A percentile compares a stretch with the other conserved stretches of the same genome.
Evolutionary conservation across 805 yeast species (phyloP).

Genomic region (Yarrowia yakushimensis): DNA sequence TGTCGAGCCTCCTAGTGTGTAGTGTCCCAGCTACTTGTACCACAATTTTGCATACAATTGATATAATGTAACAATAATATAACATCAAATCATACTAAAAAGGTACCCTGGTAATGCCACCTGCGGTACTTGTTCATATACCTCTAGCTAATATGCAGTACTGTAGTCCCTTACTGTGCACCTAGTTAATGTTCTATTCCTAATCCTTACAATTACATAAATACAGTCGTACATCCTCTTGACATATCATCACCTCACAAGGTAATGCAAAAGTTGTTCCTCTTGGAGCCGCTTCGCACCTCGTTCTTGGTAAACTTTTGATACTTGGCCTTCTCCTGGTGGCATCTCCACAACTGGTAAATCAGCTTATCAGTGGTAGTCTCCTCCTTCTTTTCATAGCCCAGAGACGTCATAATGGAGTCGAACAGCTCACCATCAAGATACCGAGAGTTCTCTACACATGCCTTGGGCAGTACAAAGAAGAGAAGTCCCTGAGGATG

Average conservation of each 20-base stretch:
- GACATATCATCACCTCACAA: neutral
- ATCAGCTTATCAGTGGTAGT: conserved; percentile 68
- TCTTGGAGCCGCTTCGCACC: conserved; percentile 51
- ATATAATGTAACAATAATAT: no score
- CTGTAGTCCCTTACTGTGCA: no score
- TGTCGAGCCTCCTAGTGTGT: conserved; percentile 5
- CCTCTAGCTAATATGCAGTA: no score
- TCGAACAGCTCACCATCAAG: conserved; percentile 47
- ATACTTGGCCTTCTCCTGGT: conserved; percentile 26
- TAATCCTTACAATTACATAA: neutral
- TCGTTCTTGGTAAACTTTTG: conserved; percentile 45
- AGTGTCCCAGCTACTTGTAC: neutral
- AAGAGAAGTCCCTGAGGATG: conserved; percentile 45
- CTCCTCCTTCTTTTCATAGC: conserved; percentile 48
- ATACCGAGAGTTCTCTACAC: conserved; percentile 79
- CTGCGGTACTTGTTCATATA: no score
- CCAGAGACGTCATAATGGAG: conserved; percentile 54
- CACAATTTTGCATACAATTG: neutral
- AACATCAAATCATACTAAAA: no score
- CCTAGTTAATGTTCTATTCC: neutral
- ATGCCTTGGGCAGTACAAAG: conserved; percentile 84
- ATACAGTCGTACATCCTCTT: neutral
- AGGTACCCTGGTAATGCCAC: no score
- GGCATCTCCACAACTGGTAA: conserved; percentile 64
- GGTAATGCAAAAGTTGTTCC: conserved; percentile 68